Evolutionary conservation across 345 rosid genomes (phyloP), one percentile per base, ranked within the genome.

Genomic region (Eutrema japonicum): DNA sequence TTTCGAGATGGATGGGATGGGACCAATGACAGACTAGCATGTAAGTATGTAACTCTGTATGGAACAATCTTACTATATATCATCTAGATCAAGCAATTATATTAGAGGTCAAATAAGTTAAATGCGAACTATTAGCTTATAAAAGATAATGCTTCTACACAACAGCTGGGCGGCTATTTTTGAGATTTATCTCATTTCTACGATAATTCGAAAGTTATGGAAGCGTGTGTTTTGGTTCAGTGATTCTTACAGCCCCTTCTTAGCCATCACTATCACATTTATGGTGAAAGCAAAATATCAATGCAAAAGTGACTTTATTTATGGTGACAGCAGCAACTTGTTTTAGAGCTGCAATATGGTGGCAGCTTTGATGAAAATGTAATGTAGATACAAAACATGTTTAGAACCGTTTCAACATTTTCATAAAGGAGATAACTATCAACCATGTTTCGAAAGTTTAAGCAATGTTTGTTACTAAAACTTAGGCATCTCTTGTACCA

Each of bases 321-420:
- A 42, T 58, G 13, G 60, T 45, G 78, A 36, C 14, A n/a, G 13
- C 16, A 60, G 38, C 22, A 51, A 68, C 69, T 51, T 66, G 45
- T 12, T 29, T 22, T 48, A 54, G 35, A 18, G 48, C 9, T 59
- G 37, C 9, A 41, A 43, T 42, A 50, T 41, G 29, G 51, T 57
- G 46, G 37, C 41, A 57, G 54, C 43, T 58, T 73, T 18, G 41
- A 49, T 36, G 70, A 12, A 36, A 36, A 36, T 8, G 13, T 5
- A 26, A 48, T 47, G 35, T 29, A 27, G 3, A 64, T 73, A 46
- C 32, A 12, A 6, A 46, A 64, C 55, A 54, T 32, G 30, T 42
- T 67, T 13, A 33, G 2, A 42, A 33, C 58, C 2, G 29, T 42
- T 45, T 66, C 11, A 50, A 35, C 22, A 32, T 3, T 8, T 30